These are phyloP conservation scores for Teunomyces atbi DNA, from an alignment of 805 yeast genomes.

Conservation along the genomic window DNA sequence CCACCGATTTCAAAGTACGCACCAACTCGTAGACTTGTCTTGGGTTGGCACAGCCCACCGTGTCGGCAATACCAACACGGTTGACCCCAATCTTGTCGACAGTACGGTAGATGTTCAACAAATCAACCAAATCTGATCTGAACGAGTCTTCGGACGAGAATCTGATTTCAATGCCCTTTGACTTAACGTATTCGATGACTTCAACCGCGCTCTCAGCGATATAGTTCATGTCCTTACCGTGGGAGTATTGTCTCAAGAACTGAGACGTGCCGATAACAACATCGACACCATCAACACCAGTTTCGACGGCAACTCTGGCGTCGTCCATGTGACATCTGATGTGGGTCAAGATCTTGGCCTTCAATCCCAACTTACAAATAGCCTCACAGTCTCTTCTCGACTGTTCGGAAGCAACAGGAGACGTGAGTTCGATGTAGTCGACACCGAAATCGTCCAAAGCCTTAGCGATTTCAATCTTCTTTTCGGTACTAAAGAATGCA, in stretches of 20 bases:
- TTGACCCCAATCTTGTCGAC: conserved; percentile 97
- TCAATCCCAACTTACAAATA: conserved; percentile 93
- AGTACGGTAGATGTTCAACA: conserved; percentile 91
- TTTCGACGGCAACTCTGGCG: conserved; percentile 93
- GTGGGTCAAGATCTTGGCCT: conserved; percentile 93
- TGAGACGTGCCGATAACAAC: conserved; percentile 97
- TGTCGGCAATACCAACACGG: conserved; percentile 98
- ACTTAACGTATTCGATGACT: conserved; percentile 95
- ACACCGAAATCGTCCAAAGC: conserved; percentile 98
- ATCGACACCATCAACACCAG: conserved; percentile 99
- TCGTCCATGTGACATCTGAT: conserved; percentile 99
- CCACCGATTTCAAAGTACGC: conserved; percentile 89
- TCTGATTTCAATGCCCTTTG: conserved; percentile 94
- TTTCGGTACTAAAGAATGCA: conserved; percentile 91
- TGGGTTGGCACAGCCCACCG: conserved; percentile 99
- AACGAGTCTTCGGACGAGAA: conserved; percentile 97
- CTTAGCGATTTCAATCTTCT: conserved; percentile 94
- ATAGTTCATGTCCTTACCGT: conserved; percentile 98
- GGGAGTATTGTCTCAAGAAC: conserved; percentile 89
- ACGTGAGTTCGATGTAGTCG: conserved; percentile 94
- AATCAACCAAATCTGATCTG: conserved; percentile 93
- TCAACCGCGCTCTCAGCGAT: conserved; percentile 95
- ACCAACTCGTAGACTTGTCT: conserved; percentile 97
- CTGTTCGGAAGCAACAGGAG: conserved; percentile 98
- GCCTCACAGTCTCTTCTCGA: conserved; percentile 94